Conservation (phyloP, 2,329 filamentous ascomycete species). For the Fusarium albosuccineum region DNA sequence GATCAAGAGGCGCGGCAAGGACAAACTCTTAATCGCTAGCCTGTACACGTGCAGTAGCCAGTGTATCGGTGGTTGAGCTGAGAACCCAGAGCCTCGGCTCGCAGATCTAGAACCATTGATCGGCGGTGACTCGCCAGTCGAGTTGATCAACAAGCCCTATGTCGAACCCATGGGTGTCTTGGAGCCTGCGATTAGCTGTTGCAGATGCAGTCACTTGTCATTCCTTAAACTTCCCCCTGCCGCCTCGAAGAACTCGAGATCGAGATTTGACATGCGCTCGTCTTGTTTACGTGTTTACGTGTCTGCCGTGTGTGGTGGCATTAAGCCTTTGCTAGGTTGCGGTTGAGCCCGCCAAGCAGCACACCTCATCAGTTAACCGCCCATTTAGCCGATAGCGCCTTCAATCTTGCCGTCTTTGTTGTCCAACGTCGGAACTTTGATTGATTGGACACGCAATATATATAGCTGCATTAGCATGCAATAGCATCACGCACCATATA, state of each 20-base stretch:
- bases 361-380: constrained; percentile 19
- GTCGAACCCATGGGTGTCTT: neutral
- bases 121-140: constrained; percentile 19
- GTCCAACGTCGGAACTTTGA: neutral
- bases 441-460: constrained; percentile 19
- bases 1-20: constrained; percentile 7
- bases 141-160: neutral
- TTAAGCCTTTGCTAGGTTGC: constrained; percentile 20
- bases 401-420: constrained; percentile 3
- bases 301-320: constrained; percentile 19
- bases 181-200: too few relatives aligned
- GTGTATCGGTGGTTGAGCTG: neutral
- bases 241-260: neutral
- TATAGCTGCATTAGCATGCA: constrained; percentile 9
- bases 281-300: neutral
- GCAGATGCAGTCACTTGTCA: neutral
- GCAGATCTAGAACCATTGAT: constrained; percentile 41
- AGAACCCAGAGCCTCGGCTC: constrained; percentile 19
- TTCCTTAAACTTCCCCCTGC: neutral
- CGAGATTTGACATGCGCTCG: neutral
- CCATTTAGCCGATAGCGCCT: constrained; percentile 17
- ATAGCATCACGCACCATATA: constrained; percentile 3
- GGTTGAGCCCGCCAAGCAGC: constrained; percentile 3
- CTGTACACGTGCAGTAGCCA: too few relatives aligned
- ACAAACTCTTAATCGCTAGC: neutral